These are phyloP conservation scores for Trametes cingulata DNA, from an alignment of 768 basidiomycete genomes.

Conservation along the genomic window DNA sequence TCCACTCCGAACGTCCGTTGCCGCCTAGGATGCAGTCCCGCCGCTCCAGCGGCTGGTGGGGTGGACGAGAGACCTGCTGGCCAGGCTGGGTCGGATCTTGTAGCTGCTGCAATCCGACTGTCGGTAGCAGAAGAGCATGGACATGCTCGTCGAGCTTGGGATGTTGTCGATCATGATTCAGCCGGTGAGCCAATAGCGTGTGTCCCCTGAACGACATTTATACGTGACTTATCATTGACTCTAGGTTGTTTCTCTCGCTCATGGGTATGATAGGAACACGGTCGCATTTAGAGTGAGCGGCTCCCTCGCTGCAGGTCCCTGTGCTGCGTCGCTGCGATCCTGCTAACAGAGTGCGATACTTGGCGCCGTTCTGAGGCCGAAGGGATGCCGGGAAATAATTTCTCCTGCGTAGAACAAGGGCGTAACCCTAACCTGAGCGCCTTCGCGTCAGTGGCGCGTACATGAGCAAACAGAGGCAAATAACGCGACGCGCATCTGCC, in stretches of 20 bases:
- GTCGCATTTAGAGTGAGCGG: not conserved
- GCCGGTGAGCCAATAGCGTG: conserved; percentile 3
- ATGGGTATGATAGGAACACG: not conserved
- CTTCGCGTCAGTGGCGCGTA: conserved; percentile 15
- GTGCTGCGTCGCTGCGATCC: not conserved
- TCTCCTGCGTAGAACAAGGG: not conserved
- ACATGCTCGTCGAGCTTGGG: not conserved
- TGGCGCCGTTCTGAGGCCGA: not conserved
- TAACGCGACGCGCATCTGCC: conserved; percentile 17
- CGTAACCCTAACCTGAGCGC: conserved; percentile 2
- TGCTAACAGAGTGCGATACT: not conserved
- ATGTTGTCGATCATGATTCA: not conserved
- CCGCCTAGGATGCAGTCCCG: not conserved
- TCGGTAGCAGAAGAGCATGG: not conserved
- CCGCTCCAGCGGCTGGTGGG: no score
- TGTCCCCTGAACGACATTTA: conserved; percentile 1
- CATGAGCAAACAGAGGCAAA: conserved; percentile 20
- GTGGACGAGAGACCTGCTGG: not conserved
- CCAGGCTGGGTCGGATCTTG: conserved; percentile 4
- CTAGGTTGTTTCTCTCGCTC: not conserved
- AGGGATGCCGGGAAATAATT: conserved; percentile 2
- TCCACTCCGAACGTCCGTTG: conserved; percentile 8
- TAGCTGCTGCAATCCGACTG: not conserved
- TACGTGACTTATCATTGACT: conserved; percentile 1
- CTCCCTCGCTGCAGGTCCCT: not conserved